phyloP scores from a whole-genome alignment of 2,329 filamentous ascomycete genomes.

The Diaporthe batatas region DNA sequence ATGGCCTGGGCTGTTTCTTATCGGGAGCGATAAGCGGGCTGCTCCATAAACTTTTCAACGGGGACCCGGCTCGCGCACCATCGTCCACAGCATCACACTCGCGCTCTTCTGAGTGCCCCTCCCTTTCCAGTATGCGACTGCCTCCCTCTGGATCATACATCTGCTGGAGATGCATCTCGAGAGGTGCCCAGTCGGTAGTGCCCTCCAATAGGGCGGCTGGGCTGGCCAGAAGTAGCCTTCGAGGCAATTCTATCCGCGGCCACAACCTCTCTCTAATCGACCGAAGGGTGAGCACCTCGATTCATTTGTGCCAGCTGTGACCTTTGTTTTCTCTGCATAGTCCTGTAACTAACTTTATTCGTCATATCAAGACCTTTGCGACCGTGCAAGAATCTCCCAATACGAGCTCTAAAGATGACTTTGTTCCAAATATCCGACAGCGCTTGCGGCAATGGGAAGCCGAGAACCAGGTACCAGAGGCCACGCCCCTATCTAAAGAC shows the following conservation, averaged over 20 bases:
- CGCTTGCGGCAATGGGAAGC: constrained; percentile 58
- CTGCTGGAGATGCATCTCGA: constrained; percentile 51
- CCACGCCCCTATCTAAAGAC: constrained; percentile 48
- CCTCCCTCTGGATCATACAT: constrained; percentile 48
- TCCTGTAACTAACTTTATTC: background rate
- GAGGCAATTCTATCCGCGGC: constrained; percentile 9
- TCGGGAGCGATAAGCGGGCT: constrained; percentile 18
- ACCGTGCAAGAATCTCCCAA: constrained; percentile 31
- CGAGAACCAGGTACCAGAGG: constrained; percentile 50
- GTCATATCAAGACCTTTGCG: constrained; percentile 26
- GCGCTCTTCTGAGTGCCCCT: background rate
- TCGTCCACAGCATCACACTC: background rate
- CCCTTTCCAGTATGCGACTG: constrained; percentile 49
- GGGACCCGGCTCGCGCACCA: background rate
- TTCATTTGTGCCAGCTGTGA: constrained; percentile 4
- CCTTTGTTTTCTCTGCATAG: background rate
- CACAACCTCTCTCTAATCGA: constrained; percentile 7
- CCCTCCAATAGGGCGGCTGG: constrained; percentile 6
- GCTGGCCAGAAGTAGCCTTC: constrained; percentile 21
- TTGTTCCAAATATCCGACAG: constrained; percentile 52
- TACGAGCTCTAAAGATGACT: background rate
- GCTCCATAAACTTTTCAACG: constrained; percentile 12
- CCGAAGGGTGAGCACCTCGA: constrained; percentile 25
- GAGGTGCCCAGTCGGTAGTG: constrained; percentile 16
- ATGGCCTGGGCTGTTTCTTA: background rate